Conservation (phyloP, 192 early-diverging fungal genomes). For the Coemansia sp. region DNA sequence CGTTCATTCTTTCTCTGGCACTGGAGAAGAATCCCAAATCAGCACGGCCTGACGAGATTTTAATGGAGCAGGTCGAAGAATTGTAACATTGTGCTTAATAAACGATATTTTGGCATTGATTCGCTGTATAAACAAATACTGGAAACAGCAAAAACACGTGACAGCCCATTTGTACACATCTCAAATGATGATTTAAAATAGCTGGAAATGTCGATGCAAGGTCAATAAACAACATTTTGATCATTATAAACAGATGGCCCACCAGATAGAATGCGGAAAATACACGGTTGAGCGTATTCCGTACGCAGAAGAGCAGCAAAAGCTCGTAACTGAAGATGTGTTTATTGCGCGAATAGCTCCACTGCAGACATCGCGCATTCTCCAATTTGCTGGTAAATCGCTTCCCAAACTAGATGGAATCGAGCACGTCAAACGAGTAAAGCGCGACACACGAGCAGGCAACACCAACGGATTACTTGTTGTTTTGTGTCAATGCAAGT, state of each 20-base stretch:
- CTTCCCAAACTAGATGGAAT: constrained; percentile 34
- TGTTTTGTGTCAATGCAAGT: constrained; percentile 33
- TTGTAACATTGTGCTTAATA: constrained; percentile 1
- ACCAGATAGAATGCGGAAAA: background rate
- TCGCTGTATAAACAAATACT: too few relatives aligned
- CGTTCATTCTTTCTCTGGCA: constrained; percentile 54
- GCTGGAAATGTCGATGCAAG: background rate
- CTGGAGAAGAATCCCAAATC: constrained; percentile 28
- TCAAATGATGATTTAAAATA: background rate
- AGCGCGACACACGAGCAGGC: background rate
- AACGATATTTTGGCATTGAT: background rate
- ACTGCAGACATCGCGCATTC: constrained; percentile 15
- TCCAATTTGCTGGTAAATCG: constrained; percentile 16
- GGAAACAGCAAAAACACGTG: background rate
- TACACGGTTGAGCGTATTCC: constrained; percentile 27
- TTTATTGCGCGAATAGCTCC: constrained; percentile 19
- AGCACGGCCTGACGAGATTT: constrained; percentile 5
- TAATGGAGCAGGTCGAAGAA: constrained; percentile 6
- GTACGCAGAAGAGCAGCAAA: constrained; percentile 30
- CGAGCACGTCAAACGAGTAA: constrained; percentile 49
- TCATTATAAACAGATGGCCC: background rate
- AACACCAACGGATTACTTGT: constrained; percentile 9
- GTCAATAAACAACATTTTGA: background rate
- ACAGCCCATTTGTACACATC: background rate
- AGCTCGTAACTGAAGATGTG: constrained; percentile 36